These are phyloP conservation scores for Cyberlindnera xylosilytica DNA, from an alignment of 805 yeast species.

Conservation along the genomic window DNA sequence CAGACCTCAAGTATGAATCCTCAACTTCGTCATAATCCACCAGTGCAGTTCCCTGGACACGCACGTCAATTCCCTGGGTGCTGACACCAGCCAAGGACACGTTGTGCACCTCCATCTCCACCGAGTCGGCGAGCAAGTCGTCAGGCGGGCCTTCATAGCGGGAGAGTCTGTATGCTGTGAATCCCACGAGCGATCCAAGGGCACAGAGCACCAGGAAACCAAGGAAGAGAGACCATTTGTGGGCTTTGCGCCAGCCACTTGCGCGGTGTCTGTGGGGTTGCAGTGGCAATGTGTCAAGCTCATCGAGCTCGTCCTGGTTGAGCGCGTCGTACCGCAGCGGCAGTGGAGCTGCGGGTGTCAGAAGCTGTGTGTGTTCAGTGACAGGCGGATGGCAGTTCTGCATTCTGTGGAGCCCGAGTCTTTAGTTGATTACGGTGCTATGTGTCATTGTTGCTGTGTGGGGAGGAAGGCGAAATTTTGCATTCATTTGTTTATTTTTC, in stretches of 20 bases:
- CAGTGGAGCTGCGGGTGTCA: not conserved
- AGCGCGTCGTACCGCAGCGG: not conserved
- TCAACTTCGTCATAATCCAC: constrained; percentile 33
- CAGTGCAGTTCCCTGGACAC: constrained; percentile 29
- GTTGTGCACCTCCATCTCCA: constrained; percentile 30
- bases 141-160: constrained; percentile 24
- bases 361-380: not conserved
- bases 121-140: constrained; percentile 31
- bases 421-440: too few species aligned
- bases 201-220: not conserved
- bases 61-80: constrained; percentile 31
- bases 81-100: constrained; percentile 31
- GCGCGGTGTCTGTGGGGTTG: not conserved
- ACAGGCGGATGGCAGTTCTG: not conserved
- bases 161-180: constrained; percentile 6
- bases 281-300: not conserved
- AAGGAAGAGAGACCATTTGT: not conserved
- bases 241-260: too few species aligned
- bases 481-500: too few species aligned
- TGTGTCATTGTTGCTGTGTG: not conserved
- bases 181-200: constrained; percentile 1
- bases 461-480: not conserved
- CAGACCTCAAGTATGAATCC: constrained; percentile 21
- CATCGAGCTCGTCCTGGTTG: not conserved
- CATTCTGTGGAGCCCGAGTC: too few species aligned